Percentiles rank a stretch among this genome's conserved stretches.
These are phyloP conservation scores for Malassezia japonica DNA, from an alignment of 1,284 basidiomycete species.

Conservation along the genomic window DNA sequence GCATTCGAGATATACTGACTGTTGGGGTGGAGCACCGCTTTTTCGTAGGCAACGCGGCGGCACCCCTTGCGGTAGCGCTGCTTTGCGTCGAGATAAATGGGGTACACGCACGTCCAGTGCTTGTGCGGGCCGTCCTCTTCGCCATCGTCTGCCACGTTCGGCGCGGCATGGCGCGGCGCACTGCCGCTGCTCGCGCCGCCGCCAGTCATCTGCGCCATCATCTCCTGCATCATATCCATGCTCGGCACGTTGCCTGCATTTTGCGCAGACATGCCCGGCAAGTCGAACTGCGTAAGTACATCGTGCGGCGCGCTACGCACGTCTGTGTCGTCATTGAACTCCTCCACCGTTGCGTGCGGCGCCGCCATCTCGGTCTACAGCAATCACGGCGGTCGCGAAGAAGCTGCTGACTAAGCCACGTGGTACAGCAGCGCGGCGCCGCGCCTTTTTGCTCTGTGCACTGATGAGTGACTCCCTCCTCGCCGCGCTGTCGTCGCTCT, in stretches of 20 bases:
- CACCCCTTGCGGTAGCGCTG: conserved; percentile 70
- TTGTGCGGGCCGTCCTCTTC: conserved; percentile 31
- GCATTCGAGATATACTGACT: conserved; percentile 84
- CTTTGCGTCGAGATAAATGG: conserved; percentile 93
- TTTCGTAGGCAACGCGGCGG: conserved; percentile 67
- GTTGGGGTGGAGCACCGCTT: conserved; percentile 85
- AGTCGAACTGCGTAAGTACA: conserved; percentile 12
- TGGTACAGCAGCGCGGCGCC: neutral
- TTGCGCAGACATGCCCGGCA: conserved; percentile 16
- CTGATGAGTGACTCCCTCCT: conserved; percentile 15
- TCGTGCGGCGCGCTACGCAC: conserved; percentile 16
- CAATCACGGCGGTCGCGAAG: neutral
- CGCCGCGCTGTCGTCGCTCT: conserved; percentile 14
- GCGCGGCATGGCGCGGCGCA: conserved; percentile 5
- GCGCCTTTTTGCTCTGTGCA: neutral
- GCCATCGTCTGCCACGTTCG: conserved; percentile 4
- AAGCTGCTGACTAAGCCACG: conserved; percentile 4
- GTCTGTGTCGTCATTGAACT: conserved; percentile 47
- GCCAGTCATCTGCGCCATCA: conserved; percentile 38
- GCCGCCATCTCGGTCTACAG: neutral
- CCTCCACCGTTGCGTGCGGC: conserved; percentile 22
- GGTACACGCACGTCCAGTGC: conserved; percentile 90
- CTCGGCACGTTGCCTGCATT: conserved; percentile 19
- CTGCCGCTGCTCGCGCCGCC: neutral
- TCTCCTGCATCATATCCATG: conserved; percentile 35